These are phyloP conservation scores for Schoenoplectus tabernaemontani DNA, from an alignment of 202 grass and related monocot genomes.

Conservation along the genomic window DNA sequence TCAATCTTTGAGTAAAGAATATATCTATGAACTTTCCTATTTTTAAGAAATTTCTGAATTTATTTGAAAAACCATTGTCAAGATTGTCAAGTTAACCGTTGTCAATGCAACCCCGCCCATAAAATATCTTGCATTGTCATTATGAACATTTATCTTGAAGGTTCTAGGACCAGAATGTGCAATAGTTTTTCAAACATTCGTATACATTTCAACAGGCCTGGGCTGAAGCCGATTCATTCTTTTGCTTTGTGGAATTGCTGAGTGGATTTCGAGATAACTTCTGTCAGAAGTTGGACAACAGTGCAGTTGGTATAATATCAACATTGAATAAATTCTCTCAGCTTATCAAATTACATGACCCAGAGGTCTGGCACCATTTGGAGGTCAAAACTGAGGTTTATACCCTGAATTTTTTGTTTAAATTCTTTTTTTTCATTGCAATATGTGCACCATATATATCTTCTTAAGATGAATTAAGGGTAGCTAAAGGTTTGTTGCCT, in stretches of 20 bases:
- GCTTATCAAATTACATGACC: constrained; percentile 59
- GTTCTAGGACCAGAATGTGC: background rate
- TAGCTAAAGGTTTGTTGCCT: background rate
- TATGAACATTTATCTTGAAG: constrained; percentile 7
- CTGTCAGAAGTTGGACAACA: constrained; percentile 90
- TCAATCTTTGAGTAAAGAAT: background rate
- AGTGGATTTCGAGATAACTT: constrained; percentile 84
- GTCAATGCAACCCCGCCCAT: too few relatives aligned
- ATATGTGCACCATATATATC: background rate
- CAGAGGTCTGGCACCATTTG: constrained; percentile 64
- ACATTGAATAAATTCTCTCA: constrained; percentile 59
- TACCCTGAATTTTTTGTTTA: background rate
- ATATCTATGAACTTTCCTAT: background rate
- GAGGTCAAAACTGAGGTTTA: constrained; percentile 79
- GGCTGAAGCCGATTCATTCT: constrained; percentile 90
- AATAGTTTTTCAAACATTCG: background rate
- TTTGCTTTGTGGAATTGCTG: constrained; percentile 77
- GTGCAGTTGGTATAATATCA: constrained; percentile 62
- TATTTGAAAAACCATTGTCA: background rate
- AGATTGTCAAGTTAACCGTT: too few relatives aligned
- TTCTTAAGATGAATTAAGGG: background rate
- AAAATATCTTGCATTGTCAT: constrained; percentile 17
- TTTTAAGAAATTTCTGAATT: background rate
- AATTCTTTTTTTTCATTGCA: background rate
- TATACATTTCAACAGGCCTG: constrained; percentile 36